A percentile compares a stretch with the other conserved stretches of the same genome.
Evolutionary conservation across 2,329 filamentous ascomycete species (phyloP).

Genomic region (Ophiostoma tasmaniense): DNA sequence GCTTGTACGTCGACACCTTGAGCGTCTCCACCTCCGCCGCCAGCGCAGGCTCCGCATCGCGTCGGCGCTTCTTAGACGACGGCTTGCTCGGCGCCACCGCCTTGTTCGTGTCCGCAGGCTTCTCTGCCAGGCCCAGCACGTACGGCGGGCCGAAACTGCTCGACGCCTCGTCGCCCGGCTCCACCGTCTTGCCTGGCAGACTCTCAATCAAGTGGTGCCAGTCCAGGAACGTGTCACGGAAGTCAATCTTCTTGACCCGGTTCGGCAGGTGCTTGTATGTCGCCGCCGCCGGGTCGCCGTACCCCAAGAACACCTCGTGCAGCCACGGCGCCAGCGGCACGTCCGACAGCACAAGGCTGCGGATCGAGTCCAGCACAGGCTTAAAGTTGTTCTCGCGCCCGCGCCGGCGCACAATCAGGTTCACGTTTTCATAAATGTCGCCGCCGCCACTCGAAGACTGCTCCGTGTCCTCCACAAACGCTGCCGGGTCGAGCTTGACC

Average conservation of each 20-base stretch:
- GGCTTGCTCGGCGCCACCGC: constrained; percentile 42
- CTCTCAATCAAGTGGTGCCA: constrained; percentile 92
- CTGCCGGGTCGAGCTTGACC: constrained; percentile 68
- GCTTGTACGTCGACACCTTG: constrained; percentile 82
- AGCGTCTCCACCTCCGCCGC: constrained; percentile 58
- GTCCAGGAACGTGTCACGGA: constrained; percentile 87
- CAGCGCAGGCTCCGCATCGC: constrained; percentile 62
- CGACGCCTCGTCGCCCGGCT: constrained; percentile 62
- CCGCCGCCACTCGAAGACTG: constrained; percentile 55
- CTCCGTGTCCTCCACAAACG: constrained; percentile 70
- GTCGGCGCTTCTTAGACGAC: constrained; percentile 73
- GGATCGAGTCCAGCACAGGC: constrained; percentile 84
- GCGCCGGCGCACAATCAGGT: constrained; percentile 73
- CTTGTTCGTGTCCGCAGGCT: constrained; percentile 34
- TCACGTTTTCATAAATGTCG: constrained; percentile 76
- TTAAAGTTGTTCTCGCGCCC: constrained; percentile 97
- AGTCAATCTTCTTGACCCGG: constrained; percentile 71
- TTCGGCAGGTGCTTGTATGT: constrained; percentile 77
- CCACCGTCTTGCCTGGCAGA: constrained; percentile 76
- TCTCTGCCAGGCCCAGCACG: constrained; percentile 60
- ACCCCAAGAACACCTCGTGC: constrained; percentile 95
- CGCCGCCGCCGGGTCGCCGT: constrained; percentile 83
- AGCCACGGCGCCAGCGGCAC: constrained; percentile 84
- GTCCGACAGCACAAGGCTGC: constrained; percentile 73
- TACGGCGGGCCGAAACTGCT: constrained; percentile 82